Base-by-base conservation (phyloP, 495 filamentous ascomycete species). In the Talaromyces trachyspermus region DNA sequence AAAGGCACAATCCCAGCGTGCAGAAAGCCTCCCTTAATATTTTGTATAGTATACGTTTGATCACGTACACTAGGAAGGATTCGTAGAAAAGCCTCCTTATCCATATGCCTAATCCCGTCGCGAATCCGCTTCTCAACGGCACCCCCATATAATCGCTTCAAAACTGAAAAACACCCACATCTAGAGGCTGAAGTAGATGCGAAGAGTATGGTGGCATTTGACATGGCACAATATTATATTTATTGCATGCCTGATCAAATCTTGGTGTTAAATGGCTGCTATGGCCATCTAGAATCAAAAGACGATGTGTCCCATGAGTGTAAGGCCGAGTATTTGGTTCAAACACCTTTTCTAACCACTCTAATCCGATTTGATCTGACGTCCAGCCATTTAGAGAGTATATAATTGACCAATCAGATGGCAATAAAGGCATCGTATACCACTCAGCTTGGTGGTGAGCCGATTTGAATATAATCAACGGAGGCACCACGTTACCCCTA, bases 391-490 rank as follows among this genome's bases (percentile, higher is more conserved):
- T 67, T 26, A 45, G 14, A 38, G 49, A 57, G 4, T 55, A 20
- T 49, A 43, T 30, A 51, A 69, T 58, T 11, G 11, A 18, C 57
- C 43, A 75, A 48, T 56, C 30, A 6, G 6, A 2, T 41, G 50
- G 55, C 44, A 68, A 44, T 37, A 15, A 44, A 4, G 29, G 8
- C n/a, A 58, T 46, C 29, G 51, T 30, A 54, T 65, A 65, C 59
- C 46, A 69, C 0, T 46, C 35, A 30, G 51, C 44, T 30, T 53
- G 29, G 51, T 66, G 47, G 27, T 51, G 27, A 25, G 61, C 58
- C 9, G 49, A 56, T 52, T 56, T 55, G 38, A 65, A 63, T 27
- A 72, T 70, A 48, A 71, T 61, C 8, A 49, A 50, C 43, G 48
- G 48, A 19, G 59, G 56, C 14, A 69, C 15, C 2, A 36, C 25